These are phyloP conservation scores for Lasiodiplodia theobromae DNA, from an alignment of 2,329 filamentous ascomycete species.

Conservation along the genomic window DNA sequence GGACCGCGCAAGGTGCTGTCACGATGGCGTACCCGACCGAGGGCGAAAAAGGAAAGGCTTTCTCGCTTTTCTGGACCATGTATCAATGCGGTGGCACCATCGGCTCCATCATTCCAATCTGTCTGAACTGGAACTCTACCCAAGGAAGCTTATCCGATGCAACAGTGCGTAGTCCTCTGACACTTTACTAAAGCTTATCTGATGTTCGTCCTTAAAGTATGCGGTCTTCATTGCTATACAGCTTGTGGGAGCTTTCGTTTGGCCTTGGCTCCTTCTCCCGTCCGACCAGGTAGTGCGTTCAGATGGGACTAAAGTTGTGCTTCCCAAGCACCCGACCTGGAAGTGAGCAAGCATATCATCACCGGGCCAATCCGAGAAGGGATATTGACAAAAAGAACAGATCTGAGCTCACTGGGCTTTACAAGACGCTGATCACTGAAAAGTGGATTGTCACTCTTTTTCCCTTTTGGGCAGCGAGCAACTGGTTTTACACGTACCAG, in stretches of 20 bases:
- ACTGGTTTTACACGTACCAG: constrained; percentile 34
- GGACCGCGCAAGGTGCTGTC: background rate
- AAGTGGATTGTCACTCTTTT: constrained; percentile 32
- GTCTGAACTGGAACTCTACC: constrained; percentile 3
- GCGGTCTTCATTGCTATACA: no score
- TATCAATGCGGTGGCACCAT: constrained; percentile 1
- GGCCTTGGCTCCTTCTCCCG: no score
- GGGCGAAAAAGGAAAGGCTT: background rate
- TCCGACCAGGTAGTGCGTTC: no score
- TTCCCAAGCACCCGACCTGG: no score
- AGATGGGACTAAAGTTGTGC: no score
- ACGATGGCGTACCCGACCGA: constrained; percentile 2
- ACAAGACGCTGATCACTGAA: constrained; percentile 30
- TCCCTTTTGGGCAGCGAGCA: constrained; percentile 33
- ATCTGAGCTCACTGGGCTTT: constrained; percentile 22
- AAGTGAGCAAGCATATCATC: no score
- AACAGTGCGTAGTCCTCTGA: no score
- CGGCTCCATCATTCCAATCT: background rate
- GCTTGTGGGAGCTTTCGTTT: no score
- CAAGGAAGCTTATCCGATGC: background rate
- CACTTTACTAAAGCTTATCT: no score
- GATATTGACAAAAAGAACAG: background rate
- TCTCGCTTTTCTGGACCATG: background rate
- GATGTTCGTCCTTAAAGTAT: no score
- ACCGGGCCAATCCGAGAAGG: no score